Conservation (phyloP, 371 early-diverging fungal species). For the Thermomucor indicae-seudaticae region DNA sequence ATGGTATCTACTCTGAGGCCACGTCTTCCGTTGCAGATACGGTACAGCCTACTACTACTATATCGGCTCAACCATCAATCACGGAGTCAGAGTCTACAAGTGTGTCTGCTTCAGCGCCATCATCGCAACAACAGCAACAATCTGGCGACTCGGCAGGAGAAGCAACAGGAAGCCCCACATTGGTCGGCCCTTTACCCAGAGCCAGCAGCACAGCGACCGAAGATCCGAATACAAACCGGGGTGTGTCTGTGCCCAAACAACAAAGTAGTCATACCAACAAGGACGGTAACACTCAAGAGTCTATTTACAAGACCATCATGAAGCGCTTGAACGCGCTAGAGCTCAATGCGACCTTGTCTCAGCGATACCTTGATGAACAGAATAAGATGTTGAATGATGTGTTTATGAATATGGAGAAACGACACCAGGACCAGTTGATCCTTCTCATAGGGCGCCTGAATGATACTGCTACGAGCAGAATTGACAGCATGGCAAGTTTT, state of each 20-base stretch:
- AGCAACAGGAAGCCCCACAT: not conserved
- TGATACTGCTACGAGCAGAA: constrained; percentile 54
- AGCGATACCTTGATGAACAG: constrained; percentile 83
- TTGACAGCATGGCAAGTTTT: constrained; percentile 50
- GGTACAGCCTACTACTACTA: no score
- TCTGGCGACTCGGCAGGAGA: constrained; percentile 13
- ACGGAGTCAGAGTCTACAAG: no score
- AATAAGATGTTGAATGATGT: constrained; percentile 74
- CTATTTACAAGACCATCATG: constrained; percentile 89
- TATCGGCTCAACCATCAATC: no score
- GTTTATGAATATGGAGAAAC: constrained; percentile 57
- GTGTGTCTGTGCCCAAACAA: not conserved
- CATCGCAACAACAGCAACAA: constrained; percentile 3
- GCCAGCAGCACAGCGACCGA: no score
- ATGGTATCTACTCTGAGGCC: no score
- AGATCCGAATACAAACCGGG: not conserved
- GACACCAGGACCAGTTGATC: constrained; percentile 58
- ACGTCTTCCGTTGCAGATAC: no score
- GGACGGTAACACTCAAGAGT: constrained; percentile 48
- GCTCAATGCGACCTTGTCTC: constrained; percentile 72
- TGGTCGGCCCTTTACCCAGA: no score
- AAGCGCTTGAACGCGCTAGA: constrained; percentile 78
- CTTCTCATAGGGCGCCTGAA: constrained; percentile 60
- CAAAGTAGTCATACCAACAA: constrained; percentile 6
- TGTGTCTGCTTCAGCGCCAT: no score